Percentiles rank a stretch among this genome's conserved stretches.
These are phyloP conservation scores for Dothistroma septosporum DNA, from an alignment of 2,329 filamentous ascomycete species.

Conservation along the genomic window DNA sequence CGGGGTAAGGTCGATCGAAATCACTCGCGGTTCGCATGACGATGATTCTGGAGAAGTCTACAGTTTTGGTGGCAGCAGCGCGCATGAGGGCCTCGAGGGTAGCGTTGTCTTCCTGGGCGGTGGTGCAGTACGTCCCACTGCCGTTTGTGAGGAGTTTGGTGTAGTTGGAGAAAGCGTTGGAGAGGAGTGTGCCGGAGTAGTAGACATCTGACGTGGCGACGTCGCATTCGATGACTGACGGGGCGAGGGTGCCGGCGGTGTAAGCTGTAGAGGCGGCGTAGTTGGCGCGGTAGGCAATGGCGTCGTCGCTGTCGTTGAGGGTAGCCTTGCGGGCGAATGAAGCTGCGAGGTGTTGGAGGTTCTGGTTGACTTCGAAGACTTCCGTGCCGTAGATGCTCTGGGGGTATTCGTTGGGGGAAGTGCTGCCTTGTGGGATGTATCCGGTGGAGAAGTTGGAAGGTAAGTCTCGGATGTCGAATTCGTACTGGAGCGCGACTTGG, in stretches of 20 bases:
- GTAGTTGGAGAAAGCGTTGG: conserved; percentile 62
- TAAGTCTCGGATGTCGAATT: conserved; percentile 67
- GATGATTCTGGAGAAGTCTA: conserved; percentile 65
- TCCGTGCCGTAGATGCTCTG: conserved; percentile 40
- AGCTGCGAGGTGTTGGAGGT: conserved; percentile 35
- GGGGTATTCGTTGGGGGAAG: conserved; percentile 46
- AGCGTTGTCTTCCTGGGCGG: conserved; percentile 69
- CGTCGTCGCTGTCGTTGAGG: conserved; percentile 37
- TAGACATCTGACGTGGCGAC: conserved; percentile 68
- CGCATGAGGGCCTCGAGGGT: conserved; percentile 63
- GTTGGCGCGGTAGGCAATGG: conserved; percentile 37
- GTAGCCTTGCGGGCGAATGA: conserved; percentile 34
- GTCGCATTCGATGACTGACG: conserved; percentile 61
- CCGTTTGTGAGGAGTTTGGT: conserved; percentile 64
- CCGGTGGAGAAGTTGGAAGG: conserved; percentile 62
- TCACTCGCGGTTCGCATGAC: conserved; percentile 66
- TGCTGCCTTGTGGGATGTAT: conserved; percentile 62
- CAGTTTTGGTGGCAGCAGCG: conserved; percentile 52
- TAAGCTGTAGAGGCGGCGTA: conserved; percentile 36
- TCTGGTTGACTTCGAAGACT: conserved; percentile 41
- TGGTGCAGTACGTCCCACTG: conserved; percentile 64
- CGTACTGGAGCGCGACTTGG: conserved; percentile 71
- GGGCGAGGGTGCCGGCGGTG: conserved; percentile 43
- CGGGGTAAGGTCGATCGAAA: conserved; percentile 65
- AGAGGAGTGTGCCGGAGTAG: conserved; percentile 59